Base-by-base conservation (phyloP, 106 monocot genomes). In the Cymbidium sinense region DNA sequence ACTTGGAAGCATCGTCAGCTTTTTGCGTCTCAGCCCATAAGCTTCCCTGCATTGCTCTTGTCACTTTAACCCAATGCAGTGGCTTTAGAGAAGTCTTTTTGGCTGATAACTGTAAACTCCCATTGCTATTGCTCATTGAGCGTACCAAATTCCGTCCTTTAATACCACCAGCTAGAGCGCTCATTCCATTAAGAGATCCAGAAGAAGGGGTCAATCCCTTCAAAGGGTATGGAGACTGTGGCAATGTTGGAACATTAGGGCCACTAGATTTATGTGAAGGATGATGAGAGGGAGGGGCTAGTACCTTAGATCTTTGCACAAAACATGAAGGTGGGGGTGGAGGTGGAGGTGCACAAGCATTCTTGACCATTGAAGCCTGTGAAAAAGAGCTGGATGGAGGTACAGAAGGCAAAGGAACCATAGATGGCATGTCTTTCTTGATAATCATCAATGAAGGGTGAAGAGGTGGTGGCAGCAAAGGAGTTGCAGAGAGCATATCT, bases 41-140 rank as follows among this genome's bases (percentile, higher is more conserved):
- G 82, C 96, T 96, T 81, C 96, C 96, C 70, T 96, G 91, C 96
- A 94, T 88, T 51, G 91, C 96, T 84, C 93, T 91, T 70, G 96
- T 39, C 37, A 39, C 37, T 39, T 39, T 39, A 39, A 39, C 37
- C 37, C 37, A 39, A 39, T 39, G 37, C 79, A 96, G 50, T 20
- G 96, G 93, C 70, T 94, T 96, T 64, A 96, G 77, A 85, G 89
- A 86, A 37, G 93, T 74, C 78, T 71, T 93, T 79, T 84, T 93
- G 39, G 88, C 69, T 74, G 84, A 75, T 69, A 73, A 34, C 73
- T 86, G 89, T 9, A 74, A 43, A 79, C 83, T 76, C 27, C 82
- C 79, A 25, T 83, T 77, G 76, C 72, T 62, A 30, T 85, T 79
- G 78, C 78, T 62, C 52, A 64, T 34, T 44, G 76, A 31, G 43